Conservation (phyloP, 164 flowering plant species). For the Echeveria elegans region DNA sequence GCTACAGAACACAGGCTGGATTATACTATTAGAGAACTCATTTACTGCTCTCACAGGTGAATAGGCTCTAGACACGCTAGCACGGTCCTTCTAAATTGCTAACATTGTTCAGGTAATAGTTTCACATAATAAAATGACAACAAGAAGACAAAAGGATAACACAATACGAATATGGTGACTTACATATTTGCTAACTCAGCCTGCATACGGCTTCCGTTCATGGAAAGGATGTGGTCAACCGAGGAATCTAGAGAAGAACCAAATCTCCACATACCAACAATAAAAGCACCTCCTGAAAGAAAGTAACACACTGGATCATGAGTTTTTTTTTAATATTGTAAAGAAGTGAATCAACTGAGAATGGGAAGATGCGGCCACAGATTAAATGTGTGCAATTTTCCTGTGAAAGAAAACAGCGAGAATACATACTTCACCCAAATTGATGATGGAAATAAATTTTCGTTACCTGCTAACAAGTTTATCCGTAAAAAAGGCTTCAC, state of each 20-base stretch:
- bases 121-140: not conserved
- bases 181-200: conserved; percentile 53
- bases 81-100: no score
- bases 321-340: no score
- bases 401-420: not conserved
- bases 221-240: conserved; percentile 42
- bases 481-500: conserved; percentile 19
- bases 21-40: no score
- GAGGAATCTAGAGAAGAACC: conserved; percentile 34
- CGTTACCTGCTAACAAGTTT: conserved; percentile 36
- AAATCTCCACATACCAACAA: conserved; percentile 37
- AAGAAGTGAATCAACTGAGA: not conserved
- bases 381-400: not conserved
- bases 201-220: conserved; percentile 63
- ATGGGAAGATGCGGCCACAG: not conserved
- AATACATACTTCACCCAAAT: not conserved
- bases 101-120: not conserved
- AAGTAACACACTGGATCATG: not conserved
- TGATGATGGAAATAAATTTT: conserved; percentile 1
- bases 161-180: conserved; percentile 13
- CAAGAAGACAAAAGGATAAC: not conserved
- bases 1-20: no score
- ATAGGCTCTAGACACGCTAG: no score
- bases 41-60: no score
- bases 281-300: conserved; percentile 45